Percentiles rank a stretch among this genome's conserved stretches.
These are phyloP conservation scores for Neurospora sp. DNA, from an alignment of 495 filamentous ascomycete species.

Conservation along the genomic window DNA sequence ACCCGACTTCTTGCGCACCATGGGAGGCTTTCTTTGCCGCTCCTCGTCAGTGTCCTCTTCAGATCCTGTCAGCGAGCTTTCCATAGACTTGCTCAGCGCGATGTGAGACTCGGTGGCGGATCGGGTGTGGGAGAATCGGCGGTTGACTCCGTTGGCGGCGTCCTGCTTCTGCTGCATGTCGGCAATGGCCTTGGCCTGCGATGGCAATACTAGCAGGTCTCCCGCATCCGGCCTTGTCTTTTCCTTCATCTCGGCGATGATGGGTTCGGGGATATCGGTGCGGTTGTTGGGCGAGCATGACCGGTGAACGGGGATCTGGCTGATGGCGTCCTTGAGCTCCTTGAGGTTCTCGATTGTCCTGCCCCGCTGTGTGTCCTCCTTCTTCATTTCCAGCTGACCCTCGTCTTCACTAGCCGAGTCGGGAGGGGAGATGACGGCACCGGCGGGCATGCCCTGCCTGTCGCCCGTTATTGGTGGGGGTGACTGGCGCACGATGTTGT, in stretches of 20 bases:
- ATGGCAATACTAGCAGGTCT: constrained; percentile 26
- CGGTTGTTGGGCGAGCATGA: constrained; percentile 47
- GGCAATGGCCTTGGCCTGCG: constrained; percentile 23
- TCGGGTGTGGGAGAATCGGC: constrained; percentile 60
- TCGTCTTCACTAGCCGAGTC: constrained; percentile 82
- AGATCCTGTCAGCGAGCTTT: constrained; percentile 47
- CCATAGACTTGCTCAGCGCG: constrained; percentile 37
- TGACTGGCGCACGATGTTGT: constrained; percentile 60
- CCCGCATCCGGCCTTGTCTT: constrained; percentile 8
- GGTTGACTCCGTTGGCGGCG: constrained; percentile 18
- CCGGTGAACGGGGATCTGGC: constrained; percentile 61
- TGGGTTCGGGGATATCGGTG: constrained; percentile 9
- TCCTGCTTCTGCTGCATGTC: constrained; percentile 29
- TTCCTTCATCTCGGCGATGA: background rate
- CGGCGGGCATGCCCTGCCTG: constrained; percentile 53
- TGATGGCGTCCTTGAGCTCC: constrained; percentile 75
- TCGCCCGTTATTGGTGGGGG: constrained; percentile 65
- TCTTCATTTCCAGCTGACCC: constrained; percentile 7
- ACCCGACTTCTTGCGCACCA: constrained; percentile 97
- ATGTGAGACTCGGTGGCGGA: constrained; percentile 74
- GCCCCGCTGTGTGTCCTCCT: constrained; percentile 12
- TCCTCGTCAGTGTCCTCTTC: constrained; percentile 56
- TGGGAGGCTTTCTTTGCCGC: constrained; percentile 59
- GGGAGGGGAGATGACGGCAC: constrained; percentile 77
- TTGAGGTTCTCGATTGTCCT: constrained; percentile 55